Base-by-base conservation (phyloP, 2,329 filamentous ascomycete genomes). In the Leptographium lundbergii region DNA sequence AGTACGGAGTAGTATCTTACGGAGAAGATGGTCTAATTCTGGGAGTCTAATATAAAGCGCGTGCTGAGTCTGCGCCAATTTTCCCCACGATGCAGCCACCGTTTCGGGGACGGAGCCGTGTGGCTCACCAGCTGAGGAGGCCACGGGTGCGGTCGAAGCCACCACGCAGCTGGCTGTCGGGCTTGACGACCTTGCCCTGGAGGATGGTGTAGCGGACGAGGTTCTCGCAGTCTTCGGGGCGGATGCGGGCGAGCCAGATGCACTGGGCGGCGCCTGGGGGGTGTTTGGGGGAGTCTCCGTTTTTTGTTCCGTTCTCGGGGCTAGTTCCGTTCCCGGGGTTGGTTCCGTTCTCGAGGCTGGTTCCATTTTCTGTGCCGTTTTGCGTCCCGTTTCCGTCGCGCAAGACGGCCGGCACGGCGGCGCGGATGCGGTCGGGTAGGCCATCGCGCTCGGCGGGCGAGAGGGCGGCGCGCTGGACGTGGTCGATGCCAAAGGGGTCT, bases 121-220 rank as follows among this genome's bases (percentile, higher is more conserved):
- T 13, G 10, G 25, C 34, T 61, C 62, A 97, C 94, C 94, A 99
- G 74, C 92, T 97, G 69, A 89, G 82, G 66, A 96, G 59, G 10
- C 89, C 88, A 69, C 78, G 89, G 59, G 77, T 79, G 53, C 94
- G 78, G 76, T 99, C 91, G 73, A 97, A 99, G 0, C 94, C 94
- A 29, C 89, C 94, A 61, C 94, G 76, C 63, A 99, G 72, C 77
- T 97, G 91, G 59, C 79, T 80, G 68, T 86, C 87, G 1, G 91
- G 89, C 77, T 96, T 96, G 57, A 97, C 84, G 29, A 97, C 84
- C 76, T 96, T 97, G 27, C 94, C 94, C 75, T 96, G 88, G 67
- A 97, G 71, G 3, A 99, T 81, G 0, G 94, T 97, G 70, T 88
- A 96, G 68, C 84, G 81, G 51, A 99, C 83, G 61, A 99, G 83